Base-by-base conservation (phyloP, 306 rosid genomes). In the Trifolium repens region DNA sequence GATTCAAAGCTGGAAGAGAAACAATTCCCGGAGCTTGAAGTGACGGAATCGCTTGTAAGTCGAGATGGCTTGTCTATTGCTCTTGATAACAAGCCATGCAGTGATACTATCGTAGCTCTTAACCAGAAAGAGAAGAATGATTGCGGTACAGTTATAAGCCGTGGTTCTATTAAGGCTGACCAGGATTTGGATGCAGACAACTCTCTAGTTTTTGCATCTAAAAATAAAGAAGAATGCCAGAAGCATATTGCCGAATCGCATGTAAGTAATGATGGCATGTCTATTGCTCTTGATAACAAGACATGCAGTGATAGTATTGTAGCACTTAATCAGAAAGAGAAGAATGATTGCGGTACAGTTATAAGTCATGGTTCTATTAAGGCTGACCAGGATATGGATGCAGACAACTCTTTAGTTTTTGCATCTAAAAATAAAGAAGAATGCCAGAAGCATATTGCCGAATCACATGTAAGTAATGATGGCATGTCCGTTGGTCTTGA, bases 1-100 rank as follows among this genome's bases (percentile, higher is more conserved):
- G 75, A 67, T 71, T 80, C 76, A 68, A 84, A 70, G 62, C 57
- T 55, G 62, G 74, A 44, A 54, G 80, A 77, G 74, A 72, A 73
- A 79, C 67, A 61, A 34, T 4, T 61, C 43, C 44, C 42, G 4
- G 43, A 59, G 43, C 61, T 78, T 58, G 77, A 73, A 54, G 71
- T 73, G 79, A 73, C 35, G 61, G 82, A 73, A 44, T 32, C 80
- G 39, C 22, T 5, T 64, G 49, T 40, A 39, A 70, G 62, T 68
- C 67, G 42, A 37, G 76, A 70, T 72, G 81, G 74, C 71, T 30
- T 70, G 43, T 50, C 57, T 50, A 15, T 50, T n/a, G 79, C 24
- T 73, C 59, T 64, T 59, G 27, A 70, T 66, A 75, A 37, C 47
- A 73, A 68, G 54, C 67, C 72, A 39, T 53, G 64, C 68, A 42